phyloP scores from a whole-genome alignment of 768 basidiomycete species.

The Leccinum truebloodii region DNA sequence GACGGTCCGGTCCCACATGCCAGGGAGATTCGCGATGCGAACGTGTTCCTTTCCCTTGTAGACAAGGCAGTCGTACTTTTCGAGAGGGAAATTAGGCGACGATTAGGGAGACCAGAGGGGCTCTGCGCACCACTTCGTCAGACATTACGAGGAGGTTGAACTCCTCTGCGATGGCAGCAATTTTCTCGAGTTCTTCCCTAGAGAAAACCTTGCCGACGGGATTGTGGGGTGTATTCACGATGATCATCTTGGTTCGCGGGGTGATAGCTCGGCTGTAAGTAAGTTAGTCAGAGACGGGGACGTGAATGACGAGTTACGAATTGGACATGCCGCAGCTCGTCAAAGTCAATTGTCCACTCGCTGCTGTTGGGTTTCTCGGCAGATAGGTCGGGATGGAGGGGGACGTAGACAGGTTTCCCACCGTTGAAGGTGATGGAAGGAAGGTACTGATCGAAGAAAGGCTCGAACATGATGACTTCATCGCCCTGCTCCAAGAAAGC shows the following conservation, averaged over 20 bases:
- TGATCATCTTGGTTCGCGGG: conserved; percentile 89
- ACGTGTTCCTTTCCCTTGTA: conserved; percentile 88
- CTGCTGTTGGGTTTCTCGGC: conserved; percentile 52
- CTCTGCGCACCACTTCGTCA: conserved; percentile 85
- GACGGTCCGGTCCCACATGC: conserved; percentile 98
- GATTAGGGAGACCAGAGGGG: neutral
- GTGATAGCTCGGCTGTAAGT: conserved; percentile 71
- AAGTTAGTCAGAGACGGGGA: conserved; percentile 7
- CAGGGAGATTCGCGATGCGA: conserved; percentile 90
- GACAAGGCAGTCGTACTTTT: conserved; percentile 89
- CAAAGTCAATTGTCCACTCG: conserved; percentile 90
- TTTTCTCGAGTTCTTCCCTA: conserved; percentile 74
- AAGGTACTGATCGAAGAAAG: conserved; percentile 96
- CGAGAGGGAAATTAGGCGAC: conserved; percentile 1
- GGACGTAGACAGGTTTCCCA: conserved; percentile 91
- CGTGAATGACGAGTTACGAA: neutral
- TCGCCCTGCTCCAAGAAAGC: conserved; percentile 92
- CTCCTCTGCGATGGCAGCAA: conserved; percentile 87
- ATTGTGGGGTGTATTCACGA: conserved; percentile 96
- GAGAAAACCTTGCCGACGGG: conserved; percentile 98
- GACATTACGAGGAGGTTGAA: conserved; percentile 91
- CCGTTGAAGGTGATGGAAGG: conserved; percentile 94
- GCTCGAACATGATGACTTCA: conserved; percentile 98
- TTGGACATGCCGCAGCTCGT: conserved; percentile 71
- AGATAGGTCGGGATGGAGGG: conserved; percentile 81